Evolutionary conservation across 257 asterid species (phyloP).

Genomic region (Lycium ferocissimum): DNA sequence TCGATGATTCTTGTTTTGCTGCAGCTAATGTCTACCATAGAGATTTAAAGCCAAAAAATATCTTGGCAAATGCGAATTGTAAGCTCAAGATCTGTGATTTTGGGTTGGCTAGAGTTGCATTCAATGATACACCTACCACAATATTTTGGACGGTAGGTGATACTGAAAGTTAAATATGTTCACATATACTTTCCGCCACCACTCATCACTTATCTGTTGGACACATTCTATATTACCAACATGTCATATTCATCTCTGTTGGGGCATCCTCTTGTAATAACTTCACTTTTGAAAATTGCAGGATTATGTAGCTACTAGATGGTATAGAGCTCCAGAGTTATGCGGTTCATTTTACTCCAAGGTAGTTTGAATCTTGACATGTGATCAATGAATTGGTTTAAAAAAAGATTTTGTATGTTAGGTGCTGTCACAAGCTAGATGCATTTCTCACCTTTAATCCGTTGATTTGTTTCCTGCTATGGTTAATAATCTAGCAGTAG

Average conservation of each 20-base stretch:
- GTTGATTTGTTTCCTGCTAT: not conserved
- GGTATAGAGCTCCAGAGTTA: conserved; percentile 93
- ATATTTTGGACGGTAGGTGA: conserved; percentile 91
- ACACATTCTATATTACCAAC: not conserved
- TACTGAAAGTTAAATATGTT: conserved; percentile 10
- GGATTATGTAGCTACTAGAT: conserved; percentile 96
- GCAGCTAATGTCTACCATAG: conserved; percentile 97
- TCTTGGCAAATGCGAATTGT: conserved; percentile 95
- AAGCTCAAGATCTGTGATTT: conserved; percentile 95
- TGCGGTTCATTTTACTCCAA: conserved; percentile 95
- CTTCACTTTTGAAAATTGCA: conserved; percentile 39
- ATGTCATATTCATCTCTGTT: conserved; percentile 1
- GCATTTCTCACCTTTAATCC: not conserved
- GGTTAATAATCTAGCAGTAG: not conserved
- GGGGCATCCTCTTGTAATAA: conserved; percentile 14
- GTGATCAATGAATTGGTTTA: not conserved
- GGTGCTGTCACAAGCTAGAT: conserved; percentile 11
- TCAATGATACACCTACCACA: conserved; percentile 86
- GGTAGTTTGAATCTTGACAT: conserved; percentile 42
- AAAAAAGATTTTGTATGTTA: not conserved
- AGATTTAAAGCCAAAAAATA: conserved; percentile 86
- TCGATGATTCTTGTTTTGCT: conserved; percentile 34
- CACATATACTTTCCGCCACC: not conserved
- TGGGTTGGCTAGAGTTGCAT: conserved; percentile 96
- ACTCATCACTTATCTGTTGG: not conserved